Conservation (phyloP, 495 filamentous ascomycete species). For the Hypoxylon subgilvum region DNA sequence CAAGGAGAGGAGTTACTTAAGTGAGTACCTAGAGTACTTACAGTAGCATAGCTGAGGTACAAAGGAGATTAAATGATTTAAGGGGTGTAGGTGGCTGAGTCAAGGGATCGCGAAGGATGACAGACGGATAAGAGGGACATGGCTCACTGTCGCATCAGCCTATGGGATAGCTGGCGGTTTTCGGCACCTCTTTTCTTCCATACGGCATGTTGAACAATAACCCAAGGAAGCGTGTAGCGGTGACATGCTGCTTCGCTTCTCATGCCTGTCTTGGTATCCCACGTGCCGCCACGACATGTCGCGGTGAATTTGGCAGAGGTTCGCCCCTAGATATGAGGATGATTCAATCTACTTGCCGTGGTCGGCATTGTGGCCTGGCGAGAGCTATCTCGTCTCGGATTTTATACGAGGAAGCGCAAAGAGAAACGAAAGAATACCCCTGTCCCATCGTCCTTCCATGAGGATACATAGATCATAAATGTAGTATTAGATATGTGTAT, state of each 20-base stretch:
- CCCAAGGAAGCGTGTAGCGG: not conserved
- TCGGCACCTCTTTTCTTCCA: slow-evolving; percentile 13
- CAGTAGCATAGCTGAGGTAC: slow-evolving; percentile 7
- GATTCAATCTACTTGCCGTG: no score
- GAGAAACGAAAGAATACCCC: no score
- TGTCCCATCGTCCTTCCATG: no score
- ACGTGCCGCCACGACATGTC: slow-evolving; percentile 23
- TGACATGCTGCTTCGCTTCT: slow-evolving; percentile 11
- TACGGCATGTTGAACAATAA: not conserved
- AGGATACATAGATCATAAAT: no score
- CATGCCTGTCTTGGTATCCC: no score
- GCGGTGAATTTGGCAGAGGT: slow-evolving; percentile 20
- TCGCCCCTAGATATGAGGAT: no score
- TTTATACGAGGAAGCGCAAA: no score
- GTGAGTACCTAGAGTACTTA: slow-evolving; percentile 15
- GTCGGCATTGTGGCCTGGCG: no score
- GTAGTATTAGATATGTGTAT: no score
- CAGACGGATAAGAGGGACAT: not conserved
- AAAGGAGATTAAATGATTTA: not conserved
- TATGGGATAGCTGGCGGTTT: slow-evolving; percentile 12
- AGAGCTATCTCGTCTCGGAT: no score
- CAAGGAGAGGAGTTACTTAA: no score
- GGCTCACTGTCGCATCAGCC: slow-evolving; percentile 18
- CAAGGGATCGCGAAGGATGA: slow-evolving; percentile 4
- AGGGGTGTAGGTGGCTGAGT: slow-evolving; percentile 8